Conservation (phyloP, 768 basidiomycete species). For the Boletus reticulatus region DNA sequence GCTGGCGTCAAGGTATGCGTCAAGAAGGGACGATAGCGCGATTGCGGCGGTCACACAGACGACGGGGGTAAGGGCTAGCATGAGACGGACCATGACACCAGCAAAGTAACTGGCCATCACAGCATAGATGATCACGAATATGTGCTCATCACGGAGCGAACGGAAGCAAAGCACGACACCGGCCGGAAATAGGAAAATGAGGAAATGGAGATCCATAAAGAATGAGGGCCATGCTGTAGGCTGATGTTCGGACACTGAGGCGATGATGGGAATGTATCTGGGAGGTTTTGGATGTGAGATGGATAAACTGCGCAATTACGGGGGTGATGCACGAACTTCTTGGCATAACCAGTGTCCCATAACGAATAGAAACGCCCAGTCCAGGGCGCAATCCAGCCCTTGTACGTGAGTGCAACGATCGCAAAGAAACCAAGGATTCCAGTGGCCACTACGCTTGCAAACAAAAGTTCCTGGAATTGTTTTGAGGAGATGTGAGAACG, state of each 20-base stretch:
- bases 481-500: slow-evolving; percentile 86
- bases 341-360: slow-evolving; percentile 99
- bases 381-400: slow-evolving; percentile 97
- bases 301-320: neutral
- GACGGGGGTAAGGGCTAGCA: slow-evolving; percentile 95
- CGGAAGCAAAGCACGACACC: slow-evolving; percentile 95
- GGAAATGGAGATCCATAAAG: slow-evolving; percentile 98
- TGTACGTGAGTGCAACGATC: slow-evolving; percentile 82
- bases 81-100: slow-evolving; percentile 98
- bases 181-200: slow-evolving; percentile 97
- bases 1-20: slow-evolving; percentile 84
- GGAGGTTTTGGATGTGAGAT: neutral
- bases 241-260: slow-evolving; percentile 98
- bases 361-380: slow-evolving; percentile 99
- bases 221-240: slow-evolving; percentile 99
- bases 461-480: slow-evolving; percentile 85
- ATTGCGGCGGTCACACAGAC: slow-evolving; percentile 94
- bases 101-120: slow-evolving; percentile 97
- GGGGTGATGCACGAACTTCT: slow-evolving; percentile 59
- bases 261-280: slow-evolving; percentile 96
- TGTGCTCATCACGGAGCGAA: slow-evolving; percentile 91
- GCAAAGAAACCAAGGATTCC: slow-evolving; percentile 71
- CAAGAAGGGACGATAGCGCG: slow-evolving; percentile 82
- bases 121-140: slow-evolving; percentile 98
- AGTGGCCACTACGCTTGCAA: slow-evolving; percentile 61